Evolutionary conservation across 2,329 filamentous ascomycete genomes (phyloP).

Genomic region (Magnaporthiopsis incrustans): DNA sequence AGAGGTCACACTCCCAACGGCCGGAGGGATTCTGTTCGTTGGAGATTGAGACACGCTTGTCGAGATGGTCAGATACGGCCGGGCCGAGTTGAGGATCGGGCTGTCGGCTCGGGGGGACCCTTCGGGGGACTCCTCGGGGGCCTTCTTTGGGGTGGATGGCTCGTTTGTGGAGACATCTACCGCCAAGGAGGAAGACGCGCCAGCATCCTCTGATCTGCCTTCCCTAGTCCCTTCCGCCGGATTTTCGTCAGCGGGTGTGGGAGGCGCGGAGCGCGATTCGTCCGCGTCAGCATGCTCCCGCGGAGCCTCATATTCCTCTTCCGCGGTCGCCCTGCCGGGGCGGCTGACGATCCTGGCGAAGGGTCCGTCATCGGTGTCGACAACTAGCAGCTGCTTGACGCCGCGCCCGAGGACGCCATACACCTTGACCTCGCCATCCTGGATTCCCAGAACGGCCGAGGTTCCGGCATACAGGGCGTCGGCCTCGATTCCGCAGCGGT

Average conservation of each 20-base stretch:
- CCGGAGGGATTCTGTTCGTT: neutral
- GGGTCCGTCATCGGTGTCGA: constrained; percentile 47
- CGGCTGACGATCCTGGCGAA: constrained; percentile 34
- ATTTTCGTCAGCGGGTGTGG: too few species aligned
- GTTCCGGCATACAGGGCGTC: constrained; percentile 65
- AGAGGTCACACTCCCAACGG: neutral
- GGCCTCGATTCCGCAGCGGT: constrained; percentile 60
- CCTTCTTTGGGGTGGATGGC: neutral
- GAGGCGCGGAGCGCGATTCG: neutral
- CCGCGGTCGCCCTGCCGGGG: neutral
- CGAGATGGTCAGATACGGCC: constrained; percentile 7
- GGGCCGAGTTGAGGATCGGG: neutral
- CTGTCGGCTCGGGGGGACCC: constrained; percentile 3
- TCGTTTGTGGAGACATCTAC: neutral
- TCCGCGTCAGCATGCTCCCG: neutral
- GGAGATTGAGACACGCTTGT: neutral
- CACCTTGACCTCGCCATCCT: constrained; percentile 55
- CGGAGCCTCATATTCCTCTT: neutral
- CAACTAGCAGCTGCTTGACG: constrained; percentile 58
- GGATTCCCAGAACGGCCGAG: constrained; percentile 61
- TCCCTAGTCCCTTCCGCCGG: neutral
- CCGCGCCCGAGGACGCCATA: constrained; percentile 66
- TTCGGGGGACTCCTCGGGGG: neutral
- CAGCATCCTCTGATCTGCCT: too few species aligned
- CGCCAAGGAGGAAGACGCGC: too few species aligned